Evolutionary conservation across 176 grass and related monocot species (phyloP), one percentile per base, ranked within the genome.

Genomic region (Ensete ventricosum): DNA sequence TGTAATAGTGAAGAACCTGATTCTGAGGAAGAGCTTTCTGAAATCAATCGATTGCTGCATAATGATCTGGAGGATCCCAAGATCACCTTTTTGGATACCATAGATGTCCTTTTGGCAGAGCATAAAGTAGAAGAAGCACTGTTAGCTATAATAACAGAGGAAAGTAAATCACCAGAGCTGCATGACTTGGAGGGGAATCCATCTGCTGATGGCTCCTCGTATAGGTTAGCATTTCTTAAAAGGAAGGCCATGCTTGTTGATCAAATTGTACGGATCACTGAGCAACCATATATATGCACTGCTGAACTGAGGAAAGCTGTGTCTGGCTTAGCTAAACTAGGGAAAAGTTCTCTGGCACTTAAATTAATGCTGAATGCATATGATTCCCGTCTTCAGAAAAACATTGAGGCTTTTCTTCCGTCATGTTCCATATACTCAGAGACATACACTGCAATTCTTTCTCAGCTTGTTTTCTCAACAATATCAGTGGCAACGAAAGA

Each of bases 401-500:
- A 53, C 73, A 78, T 93, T 8, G 88, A 93, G 54, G 82, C 82
- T 53, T 98, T 98, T 89, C 82, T 98, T 68, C 88, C 90, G 13
- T 85, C 73, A 4, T 98, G 94, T 88, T 85, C 90, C 62, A 79
- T 87, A 23, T 98, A 98, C 78, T 83, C 76, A 24, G 80, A 93
- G 73, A 98, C 90, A 50, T 98, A 93, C 66, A 79, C 95, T 83
- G 95, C 95, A 67, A 89, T 78, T 29, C 82, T 98, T 25, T 98
- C 95, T 2, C 84, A 91, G 64, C 73, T 93, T 81, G 95, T 98
- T 76, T 98, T 98, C 78, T 93, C 95, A 81, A 87, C 88, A 55
- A 93, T 98, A 52, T 85, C 84, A 75, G 85, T 85, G 73, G 82
- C 71, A 53, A 79, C 82, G 34, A 93, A 93, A 77, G 88, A 98